These are phyloP conservation scores for Metschnikowia dekortorum DNA, from an alignment of 805 yeast species.

Conservation along the genomic window DNA sequence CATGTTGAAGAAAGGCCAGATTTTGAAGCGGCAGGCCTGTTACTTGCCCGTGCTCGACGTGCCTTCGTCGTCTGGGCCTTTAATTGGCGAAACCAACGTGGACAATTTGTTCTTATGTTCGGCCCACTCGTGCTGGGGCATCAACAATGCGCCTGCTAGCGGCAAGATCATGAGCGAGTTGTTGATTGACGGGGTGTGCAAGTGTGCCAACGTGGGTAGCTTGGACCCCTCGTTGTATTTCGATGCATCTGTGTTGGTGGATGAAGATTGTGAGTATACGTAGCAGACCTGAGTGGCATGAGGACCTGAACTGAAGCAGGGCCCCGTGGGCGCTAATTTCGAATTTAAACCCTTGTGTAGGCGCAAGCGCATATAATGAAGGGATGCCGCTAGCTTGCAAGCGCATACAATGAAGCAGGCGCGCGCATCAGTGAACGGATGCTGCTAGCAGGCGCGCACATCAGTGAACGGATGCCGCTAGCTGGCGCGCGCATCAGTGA, in stretches of 20 bases:
- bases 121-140: constrained; percentile 99
- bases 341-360: too few relatives aligned
- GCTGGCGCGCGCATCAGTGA: too few relatives aligned
- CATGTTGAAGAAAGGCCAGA: constrained; percentile 65
- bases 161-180: constrained; percentile 91
- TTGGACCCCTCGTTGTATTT: constrained; percentile 85
- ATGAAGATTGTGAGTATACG: constrained; percentile 9
- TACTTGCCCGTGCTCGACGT: constrained; percentile 92
- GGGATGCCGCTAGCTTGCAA: too few relatives aligned
- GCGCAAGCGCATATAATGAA: too few relatives aligned
- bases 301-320: too few relatives aligned
- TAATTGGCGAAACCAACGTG: constrained; percentile 91
- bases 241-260: constrained; percentile 56
- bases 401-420: too few relatives aligned
- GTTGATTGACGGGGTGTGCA: constrained; percentile 75
- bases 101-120: constrained; percentile 73
- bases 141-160: constrained; percentile 94
- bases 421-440: too few relatives aligned
- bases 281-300: too few relatives aligned
- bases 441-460: too few relatives aligned
- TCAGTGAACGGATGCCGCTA: too few relatives aligned
- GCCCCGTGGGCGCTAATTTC: too few relatives aligned
- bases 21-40: constrained; percentile 87
- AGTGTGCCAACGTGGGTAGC: constrained; percentile 72
- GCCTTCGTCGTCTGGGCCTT: constrained; percentile 88